Percentiles rank a stretch among this genome's conserved stretches.
These are phyloP conservation scores for Clausena lansium DNA, from an alignment of 345 rosid genomes.

Conservation along the genomic window DNA sequence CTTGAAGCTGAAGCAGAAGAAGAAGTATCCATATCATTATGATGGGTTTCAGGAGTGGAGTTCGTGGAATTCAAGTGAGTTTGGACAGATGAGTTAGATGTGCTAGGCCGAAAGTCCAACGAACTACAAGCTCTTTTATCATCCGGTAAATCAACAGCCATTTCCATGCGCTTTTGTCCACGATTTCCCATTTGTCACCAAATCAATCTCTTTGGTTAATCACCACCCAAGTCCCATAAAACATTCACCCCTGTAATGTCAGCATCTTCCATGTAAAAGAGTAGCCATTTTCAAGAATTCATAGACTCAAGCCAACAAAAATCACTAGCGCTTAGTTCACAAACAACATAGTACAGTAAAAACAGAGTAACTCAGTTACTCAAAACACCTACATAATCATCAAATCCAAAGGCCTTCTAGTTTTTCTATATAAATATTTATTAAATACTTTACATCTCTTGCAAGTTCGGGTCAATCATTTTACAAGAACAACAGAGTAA, in stretches of 20 bases:
- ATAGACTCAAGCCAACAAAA: neutral
- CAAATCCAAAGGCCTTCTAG: neutral
- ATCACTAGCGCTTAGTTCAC: neutral
- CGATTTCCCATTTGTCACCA: constrained; percentile 59
- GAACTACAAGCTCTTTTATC: constrained; percentile 96
- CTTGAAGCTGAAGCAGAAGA: constrained; percentile 85
- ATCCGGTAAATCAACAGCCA: constrained; percentile 73
- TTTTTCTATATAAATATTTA: neutral
- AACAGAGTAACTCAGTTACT: neutral
- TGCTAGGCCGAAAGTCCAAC: constrained; percentile 68
- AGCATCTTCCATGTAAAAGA: neutral
- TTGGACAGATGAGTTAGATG: constrained; percentile 63
- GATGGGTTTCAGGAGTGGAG: constrained; percentile 42
- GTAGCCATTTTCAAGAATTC: neutral
- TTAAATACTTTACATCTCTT: neutral
- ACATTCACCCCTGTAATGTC: constrained; percentile 1
- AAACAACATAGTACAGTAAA: neutral
- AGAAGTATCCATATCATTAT: constrained; percentile 85
- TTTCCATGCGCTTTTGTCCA: constrained; percentile 86
- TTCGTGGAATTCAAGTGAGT: constrained; percentile 48
- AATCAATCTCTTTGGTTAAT: neutral
- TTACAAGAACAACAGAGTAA: neutral
- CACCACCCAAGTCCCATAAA: neutral
- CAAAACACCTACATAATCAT: neutral
- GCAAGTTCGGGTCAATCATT: neutral